A percentile compares a stretch with the other conserved stretches of the same genome.
Conservation (phyloP, 441 rosid genomes). For the Syzygium syzygioides region DNA sequence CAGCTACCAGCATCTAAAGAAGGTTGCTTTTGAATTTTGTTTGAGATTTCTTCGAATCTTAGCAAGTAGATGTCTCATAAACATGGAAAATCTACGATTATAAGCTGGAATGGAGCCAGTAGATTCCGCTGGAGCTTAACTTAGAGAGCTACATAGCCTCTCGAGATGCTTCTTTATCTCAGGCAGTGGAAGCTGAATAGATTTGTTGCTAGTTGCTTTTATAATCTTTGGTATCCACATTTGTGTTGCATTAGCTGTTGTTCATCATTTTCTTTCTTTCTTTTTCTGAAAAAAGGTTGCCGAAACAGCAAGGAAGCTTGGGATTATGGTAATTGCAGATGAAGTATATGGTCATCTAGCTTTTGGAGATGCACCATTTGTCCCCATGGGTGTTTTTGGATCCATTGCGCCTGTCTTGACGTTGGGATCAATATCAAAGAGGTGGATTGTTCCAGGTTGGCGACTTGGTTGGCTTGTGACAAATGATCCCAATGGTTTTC, state of each 20-base stretch:
- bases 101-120: background rate
- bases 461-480: constrained; percentile 8
- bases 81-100: background rate
- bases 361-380: constrained; percentile 2
- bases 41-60: background rate
- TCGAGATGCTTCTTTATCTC: background rate
- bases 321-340: constrained; percentile 3
- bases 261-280: background rate
- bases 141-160: background rate
- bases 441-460: constrained; percentile 11
- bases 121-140: background rate
- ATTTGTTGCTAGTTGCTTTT: background rate
- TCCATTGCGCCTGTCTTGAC: constrained; percentile 8
- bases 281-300: background rate
- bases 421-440: constrained; percentile 5
- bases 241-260: background rate
- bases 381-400: constrained; percentile 8
- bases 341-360: constrained; percentile 1
- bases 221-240: background rate
- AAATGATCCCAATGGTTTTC: constrained; percentile 5
- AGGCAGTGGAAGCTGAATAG: background rate
- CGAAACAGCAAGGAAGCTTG: constrained; percentile 7
- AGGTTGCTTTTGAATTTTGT: constrained; percentile 4
- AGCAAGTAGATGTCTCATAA: background rate
- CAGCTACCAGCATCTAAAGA: constrained; percentile 18